A percentile compares a stretch with the other conserved stretches of the same genome.
phyloP scores from a whole-genome alignment of 106 monocot genomes.

The Dendrobium officinale region DNA sequence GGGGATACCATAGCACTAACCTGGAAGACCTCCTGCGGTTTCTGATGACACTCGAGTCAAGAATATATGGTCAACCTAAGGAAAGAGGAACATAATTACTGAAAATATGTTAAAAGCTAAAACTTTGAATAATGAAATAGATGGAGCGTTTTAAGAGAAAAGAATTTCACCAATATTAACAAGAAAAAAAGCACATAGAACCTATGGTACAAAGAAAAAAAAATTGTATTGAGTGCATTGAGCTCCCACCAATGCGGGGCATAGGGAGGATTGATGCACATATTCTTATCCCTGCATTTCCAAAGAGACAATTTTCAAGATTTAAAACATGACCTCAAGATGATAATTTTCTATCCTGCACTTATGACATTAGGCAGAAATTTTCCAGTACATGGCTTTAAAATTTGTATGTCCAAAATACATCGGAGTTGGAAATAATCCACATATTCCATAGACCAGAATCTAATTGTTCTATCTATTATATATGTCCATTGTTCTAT shows the following conservation, averaged over 20 bases:
- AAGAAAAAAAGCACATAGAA: neutral
- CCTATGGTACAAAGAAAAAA: neutral
- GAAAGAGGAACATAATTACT: conserved; percentile 6
- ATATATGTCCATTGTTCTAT: neutral
- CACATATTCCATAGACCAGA: neutral
- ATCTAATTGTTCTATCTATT: neutral
- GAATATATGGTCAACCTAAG: conserved; percentile 93
- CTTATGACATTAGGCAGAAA: neutral
- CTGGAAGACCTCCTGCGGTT: conserved; percentile 99
- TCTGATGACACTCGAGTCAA: conserved; percentile 96
- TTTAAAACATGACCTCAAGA: neutral
- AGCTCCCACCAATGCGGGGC: neutral
- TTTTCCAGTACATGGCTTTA: neutral
- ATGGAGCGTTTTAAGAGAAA: neutral
- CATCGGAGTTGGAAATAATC: neutral
- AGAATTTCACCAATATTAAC: neutral
- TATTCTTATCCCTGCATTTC: neutral
- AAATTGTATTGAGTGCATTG: neutral
- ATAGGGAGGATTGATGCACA: neutral
- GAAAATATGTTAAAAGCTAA: neutral
- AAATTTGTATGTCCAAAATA: neutral
- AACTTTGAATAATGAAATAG: conserved; percentile 1
- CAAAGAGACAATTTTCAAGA: neutral
- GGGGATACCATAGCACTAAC: conserved; percentile 19
- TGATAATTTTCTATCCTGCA: neutral